These are phyloP conservation scores for Limnanthes douglasii DNA, from an alignment of 345 rosid genomes.

Conservation along the genomic window DNA sequence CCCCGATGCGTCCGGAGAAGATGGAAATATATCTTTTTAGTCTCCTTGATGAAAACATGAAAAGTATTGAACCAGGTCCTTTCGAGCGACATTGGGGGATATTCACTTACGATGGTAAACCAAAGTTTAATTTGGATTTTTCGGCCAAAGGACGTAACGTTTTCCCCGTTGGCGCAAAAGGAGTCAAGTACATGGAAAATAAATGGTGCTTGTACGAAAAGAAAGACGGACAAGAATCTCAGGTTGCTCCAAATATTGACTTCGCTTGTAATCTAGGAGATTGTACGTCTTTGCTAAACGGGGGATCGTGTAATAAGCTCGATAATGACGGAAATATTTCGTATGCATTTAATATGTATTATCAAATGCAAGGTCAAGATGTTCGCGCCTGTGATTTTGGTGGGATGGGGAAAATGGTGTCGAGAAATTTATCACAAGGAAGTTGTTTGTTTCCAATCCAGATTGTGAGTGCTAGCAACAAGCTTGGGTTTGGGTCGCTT, in stretches of 20 bases:
- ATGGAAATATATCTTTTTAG: conserved; percentile 51
- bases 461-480: conserved; percentile 22
- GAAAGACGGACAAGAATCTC: conserved; percentile 1
- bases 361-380: conserved; percentile 40
- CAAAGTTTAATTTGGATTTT: conserved; percentile 57
- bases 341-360: conserved; percentile 68
- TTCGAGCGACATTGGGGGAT: conserved; percentile 97
- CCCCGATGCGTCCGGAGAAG: conserved; percentile 44
- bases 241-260: conserved; percentile 9
- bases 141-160: conserved; percentile 36
- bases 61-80: conserved; percentile 53
- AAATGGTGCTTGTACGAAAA: conserved; percentile 53
- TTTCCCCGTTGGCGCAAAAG: conserved; percentile 39
- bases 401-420: conserved; percentile 33
- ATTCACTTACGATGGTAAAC: conserved; percentile 53
- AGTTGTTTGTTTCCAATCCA: conserved; percentile 47
- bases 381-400: conserved; percentile 47
- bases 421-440: conserved; percentile 22
- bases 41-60: conserved; percentile 57
- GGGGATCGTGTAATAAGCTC: conserved; percentile 26
- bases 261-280: conserved; percentile 50
- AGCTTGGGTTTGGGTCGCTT: conserved; percentile 13
- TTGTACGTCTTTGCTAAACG: conserved; percentile 28
- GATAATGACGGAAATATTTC: conserved; percentile 22
- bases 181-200: conserved; percentile 33